Evolutionary conservation across 2,329 filamentous ascomycete species (phyloP).

Genomic region (Fusarium sp.): DNA sequence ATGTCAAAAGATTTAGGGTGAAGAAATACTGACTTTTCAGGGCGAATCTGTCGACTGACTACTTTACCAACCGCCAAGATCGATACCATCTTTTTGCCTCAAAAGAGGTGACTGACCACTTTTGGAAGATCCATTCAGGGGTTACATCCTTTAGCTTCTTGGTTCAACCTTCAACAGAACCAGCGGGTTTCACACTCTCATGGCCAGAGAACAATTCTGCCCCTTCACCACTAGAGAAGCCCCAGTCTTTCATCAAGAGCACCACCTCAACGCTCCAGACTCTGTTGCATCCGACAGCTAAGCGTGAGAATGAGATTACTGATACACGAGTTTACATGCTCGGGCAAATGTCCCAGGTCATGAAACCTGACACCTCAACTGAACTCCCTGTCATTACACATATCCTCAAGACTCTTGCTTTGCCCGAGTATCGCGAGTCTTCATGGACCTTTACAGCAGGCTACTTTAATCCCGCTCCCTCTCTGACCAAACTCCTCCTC

Average conservation of each 20-base stretch:
- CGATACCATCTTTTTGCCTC: slow-evolving; percentile 92
- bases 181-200: slow-evolving; percentile 66
- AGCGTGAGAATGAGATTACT: slow-evolving; percentile 41
- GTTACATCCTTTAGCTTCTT: slow-evolving; percentile 85
- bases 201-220: slow-evolving; percentile 82
- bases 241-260: slow-evolving; percentile 72
- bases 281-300: slow-evolving; percentile 62
- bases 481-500: slow-evolving; percentile 82
- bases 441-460: slow-evolving; percentile 97
- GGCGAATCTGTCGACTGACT: slow-evolving; percentile 91
- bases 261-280: slow-evolving; percentile 73
- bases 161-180: slow-evolving; percentile 69
- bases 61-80: slow-evolving; percentile 96
- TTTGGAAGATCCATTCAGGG: slow-evolving; percentile 77
- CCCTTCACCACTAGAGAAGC: slow-evolving; percentile 76
- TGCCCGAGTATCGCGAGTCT: slow-evolving; percentile 70
- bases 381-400: slow-evolving; percentile 84
- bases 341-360: slow-evolving; percentile 85
- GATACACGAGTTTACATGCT: slow-evolving; percentile 86
- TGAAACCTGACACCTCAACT: slow-evolving; percentile 82
- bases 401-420: slow-evolving; percentile 74
- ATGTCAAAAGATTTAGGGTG: slow-evolving; percentile 21
- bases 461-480: slow-evolving; percentile 96
- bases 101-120: slow-evolving; percentile 82
- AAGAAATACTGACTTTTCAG: slow-evolving; percentile 43